phyloP scores from a whole-genome alignment of 179 eudicot genomes.

The Beta macrorhiza region DNA sequence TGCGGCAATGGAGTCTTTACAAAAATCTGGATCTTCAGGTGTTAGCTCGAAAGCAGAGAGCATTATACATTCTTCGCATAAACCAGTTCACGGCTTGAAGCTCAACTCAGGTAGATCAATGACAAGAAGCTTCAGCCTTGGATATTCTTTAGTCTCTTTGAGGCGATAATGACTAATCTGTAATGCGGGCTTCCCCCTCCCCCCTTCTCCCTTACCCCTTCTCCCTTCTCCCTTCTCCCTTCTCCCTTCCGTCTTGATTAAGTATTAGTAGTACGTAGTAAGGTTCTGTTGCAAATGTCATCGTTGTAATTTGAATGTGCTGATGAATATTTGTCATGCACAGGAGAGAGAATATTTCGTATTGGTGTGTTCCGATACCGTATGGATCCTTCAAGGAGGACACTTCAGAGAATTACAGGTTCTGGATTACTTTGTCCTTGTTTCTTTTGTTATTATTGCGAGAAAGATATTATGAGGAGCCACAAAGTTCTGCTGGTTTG shows the following conservation, averaged over 20 bases:
- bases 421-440: slow-evolving; percentile 9
- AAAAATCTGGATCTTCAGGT: slow-evolving; percentile 36
- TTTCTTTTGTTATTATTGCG: not conserved
- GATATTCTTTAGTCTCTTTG: slow-evolving; percentile 5
- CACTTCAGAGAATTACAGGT: slow-evolving; percentile 80
- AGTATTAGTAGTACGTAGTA: not conserved
- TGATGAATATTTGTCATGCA: slow-evolving; percentile 20
- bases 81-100: slow-evolving; percentile 49
- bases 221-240: not conserved
- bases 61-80: slow-evolving; percentile 49
- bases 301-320: not conserved
- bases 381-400: slow-evolving; percentile 79
- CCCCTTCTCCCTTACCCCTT: not conserved
- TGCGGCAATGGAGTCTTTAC: slow-evolving; percentile 54
- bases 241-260: not conserved
- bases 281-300: slow-evolving; percentile 6
- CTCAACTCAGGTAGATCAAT: slow-evolving; percentile 49
- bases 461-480: not conserved
- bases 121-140: slow-evolving; percentile 7
- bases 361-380: slow-evolving; percentile 68
- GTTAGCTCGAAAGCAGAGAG: slow-evolving; percentile 35
- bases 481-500: not conserved
- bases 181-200: not conserved
- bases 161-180: not conserved
- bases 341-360: slow-evolving; percentile 86